Percentiles rank a stretch among this genome's conserved stretches.
These are phyloP conservation scores for Ascosphaera apis DNA, from an alignment of 2,329 filamentous ascomycete genomes.

Conservation along the genomic window DNA sequence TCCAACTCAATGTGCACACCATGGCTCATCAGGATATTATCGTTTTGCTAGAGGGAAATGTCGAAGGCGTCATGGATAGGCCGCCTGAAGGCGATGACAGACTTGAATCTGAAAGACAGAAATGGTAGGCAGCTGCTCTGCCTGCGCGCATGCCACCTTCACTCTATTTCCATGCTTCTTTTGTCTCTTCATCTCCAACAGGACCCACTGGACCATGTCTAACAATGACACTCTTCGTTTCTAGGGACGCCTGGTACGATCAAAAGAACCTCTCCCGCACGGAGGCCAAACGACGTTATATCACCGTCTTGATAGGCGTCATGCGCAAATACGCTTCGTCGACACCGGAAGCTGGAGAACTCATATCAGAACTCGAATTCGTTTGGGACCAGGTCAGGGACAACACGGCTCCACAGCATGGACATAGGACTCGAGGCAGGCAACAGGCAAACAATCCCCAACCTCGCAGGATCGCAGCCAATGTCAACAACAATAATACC, in stretches of 20 bases:
- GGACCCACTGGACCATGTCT: background rate
- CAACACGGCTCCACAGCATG: conserved; percentile 33
- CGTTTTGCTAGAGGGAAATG: conserved; percentile 50
- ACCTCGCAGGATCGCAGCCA: conserved; percentile 15
- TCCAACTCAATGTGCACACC: no score
- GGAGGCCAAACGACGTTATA: conserved; percentile 83
- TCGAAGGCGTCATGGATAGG: conserved; percentile 78
- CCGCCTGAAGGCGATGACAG: conserved; percentile 34
- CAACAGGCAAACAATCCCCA: conserved; percentile 15
- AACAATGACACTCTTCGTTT: background rate
- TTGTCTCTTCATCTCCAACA: conserved; percentile 1
- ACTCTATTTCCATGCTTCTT: background rate
- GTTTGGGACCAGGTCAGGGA: conserved; percentile 97
- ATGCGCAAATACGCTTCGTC: conserved; percentile 87
- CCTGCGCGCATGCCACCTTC: background rate
- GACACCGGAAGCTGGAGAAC: conserved; percentile 57
- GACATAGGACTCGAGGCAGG: conserved; percentile 12
- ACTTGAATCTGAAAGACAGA: conserved; percentile 32
- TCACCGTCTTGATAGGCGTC: conserved; percentile 80
- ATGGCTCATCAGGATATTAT: no score
- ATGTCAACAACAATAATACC: conserved; percentile 13
- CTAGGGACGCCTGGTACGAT: conserved; percentile 76
- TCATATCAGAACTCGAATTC: conserved; percentile 90
- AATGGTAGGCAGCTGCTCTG: conserved; percentile 31
- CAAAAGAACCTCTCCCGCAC: conserved; percentile 66